Conservation (phyloP, 23 red algal species). For the Gracilaria caudata region DNA sequence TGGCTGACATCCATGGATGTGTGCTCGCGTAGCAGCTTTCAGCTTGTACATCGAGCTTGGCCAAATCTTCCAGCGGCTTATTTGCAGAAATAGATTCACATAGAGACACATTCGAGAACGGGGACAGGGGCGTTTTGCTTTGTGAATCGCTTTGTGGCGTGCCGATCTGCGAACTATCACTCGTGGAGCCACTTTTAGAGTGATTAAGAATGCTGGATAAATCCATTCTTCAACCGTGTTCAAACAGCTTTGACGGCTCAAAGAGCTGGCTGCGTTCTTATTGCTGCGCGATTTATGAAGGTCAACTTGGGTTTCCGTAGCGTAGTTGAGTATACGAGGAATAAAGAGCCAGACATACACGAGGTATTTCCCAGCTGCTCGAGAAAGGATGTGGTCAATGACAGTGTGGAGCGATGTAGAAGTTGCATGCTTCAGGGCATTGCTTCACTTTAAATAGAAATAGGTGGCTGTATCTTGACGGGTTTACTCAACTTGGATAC, state of each 20-base stretch:
- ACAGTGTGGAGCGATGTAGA: too few species aligned
- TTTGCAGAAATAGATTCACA: not conserved
- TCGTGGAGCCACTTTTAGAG: not conserved
- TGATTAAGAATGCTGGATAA: slow-evolving; percentile 9
- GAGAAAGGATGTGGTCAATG: too few species aligned
- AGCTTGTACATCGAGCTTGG: not conserved
- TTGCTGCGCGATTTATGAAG: not conserved
- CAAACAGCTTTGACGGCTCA: not conserved
- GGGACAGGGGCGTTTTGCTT: slow-evolving; percentile 10
- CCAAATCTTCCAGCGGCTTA: not conserved
- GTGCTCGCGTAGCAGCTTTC: not conserved
- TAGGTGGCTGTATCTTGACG: too few species aligned
- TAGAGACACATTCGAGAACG: not conserved
- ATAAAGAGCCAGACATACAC: too few species aligned
- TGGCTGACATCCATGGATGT: not conserved
- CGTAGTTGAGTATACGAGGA: too few species aligned
- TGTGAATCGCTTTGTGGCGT: not conserved
- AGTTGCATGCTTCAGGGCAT: too few species aligned
- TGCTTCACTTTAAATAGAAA: too few species aligned
- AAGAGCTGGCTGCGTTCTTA: not conserved
- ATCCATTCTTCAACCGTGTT: not conserved
- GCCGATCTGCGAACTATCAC: too few species aligned
- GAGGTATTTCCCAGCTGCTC: too few species aligned
- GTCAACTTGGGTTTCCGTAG: not conserved
- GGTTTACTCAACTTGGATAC: too few species aligned